Percentiles rank a stretch among this genome's conserved stretches.
Evolutionary conservation across 2,329 filamentous ascomycete species (phyloP).

Genomic region (Dryadomyces sulphureus): DNA sequence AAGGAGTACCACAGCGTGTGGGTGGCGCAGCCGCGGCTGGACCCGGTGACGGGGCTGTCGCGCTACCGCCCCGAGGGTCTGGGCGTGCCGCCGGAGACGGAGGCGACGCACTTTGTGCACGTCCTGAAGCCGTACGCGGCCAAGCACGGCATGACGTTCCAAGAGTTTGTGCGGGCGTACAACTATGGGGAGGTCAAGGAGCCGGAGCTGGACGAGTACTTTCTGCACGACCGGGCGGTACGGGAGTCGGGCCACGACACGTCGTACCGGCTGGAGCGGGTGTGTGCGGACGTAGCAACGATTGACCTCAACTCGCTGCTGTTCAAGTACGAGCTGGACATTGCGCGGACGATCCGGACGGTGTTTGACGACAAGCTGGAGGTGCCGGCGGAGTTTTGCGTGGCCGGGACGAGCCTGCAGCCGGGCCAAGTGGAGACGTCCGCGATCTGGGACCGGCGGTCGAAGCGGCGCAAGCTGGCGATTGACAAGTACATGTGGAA

Average conservation of each 20-base stretch:
- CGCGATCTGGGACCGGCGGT: conserved; percentile 77
- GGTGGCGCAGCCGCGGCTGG: conserved; percentile 64
- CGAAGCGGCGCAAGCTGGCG: conserved; percentile 65
- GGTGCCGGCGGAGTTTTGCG: conserved; percentile 74
- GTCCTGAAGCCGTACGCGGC: conserved; percentile 67
- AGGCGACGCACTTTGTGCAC: conserved; percentile 74
- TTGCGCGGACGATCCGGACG: conserved; percentile 70
- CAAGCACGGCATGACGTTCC: conserved; percentile 69
- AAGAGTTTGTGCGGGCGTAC: conserved; percentile 79
- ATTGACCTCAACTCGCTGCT: conserved; percentile 89
- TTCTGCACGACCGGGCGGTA: conserved; percentile 88
- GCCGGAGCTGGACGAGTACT: conserved; percentile 87
- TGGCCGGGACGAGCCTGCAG: conserved; percentile 37
- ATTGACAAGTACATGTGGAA: conserved; percentile 96
- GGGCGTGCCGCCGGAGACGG: conserved; percentile 84
- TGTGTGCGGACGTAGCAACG: conserved; percentile 79
- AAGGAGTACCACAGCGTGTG: conserved; percentile 92
- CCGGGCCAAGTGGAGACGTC: conserved; percentile 66
- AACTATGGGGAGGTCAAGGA: conserved; percentile 64
- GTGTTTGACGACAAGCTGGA: conserved; percentile 69
- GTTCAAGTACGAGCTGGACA: conserved; percentile 95
- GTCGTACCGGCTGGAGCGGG: conserved; percentile 77
- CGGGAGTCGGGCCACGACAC: conserved; percentile 96
- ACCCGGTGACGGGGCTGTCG: conserved; percentile 64
- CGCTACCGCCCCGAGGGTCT: conserved; percentile 71